Percentiles rank a stretch among this genome's conserved stretches.
These are phyloP conservation scores for Botrytis porri DNA, from an alignment of 2,329 filamentous ascomycete species.

Conservation along the genomic window DNA sequence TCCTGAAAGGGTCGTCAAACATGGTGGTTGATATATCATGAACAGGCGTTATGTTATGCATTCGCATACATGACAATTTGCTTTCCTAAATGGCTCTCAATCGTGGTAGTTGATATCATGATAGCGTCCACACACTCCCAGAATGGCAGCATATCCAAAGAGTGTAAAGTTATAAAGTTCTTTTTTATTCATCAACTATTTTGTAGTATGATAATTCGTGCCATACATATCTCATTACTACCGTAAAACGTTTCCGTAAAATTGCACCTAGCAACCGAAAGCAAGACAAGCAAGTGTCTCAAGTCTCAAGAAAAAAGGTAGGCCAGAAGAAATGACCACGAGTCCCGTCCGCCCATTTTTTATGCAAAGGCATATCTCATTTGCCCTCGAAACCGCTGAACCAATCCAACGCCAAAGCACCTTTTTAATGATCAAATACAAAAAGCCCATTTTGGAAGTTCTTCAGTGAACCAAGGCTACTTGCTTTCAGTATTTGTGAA, in stretches of 20 bases:
- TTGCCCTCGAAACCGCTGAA: conserved; percentile 19
- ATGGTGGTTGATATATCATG: not conserved
- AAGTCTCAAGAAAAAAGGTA: conserved; percentile 17
- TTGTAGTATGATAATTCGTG: conserved; percentile 5
- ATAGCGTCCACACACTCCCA: not conserved
- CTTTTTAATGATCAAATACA: conserved; percentile 21
- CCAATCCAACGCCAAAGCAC: conserved; percentile 23
- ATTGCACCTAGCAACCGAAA: conserved; percentile 11
- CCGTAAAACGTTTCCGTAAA: conserved; percentile 10
- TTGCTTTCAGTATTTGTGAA: conserved; percentile 17
- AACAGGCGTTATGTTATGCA: not conserved
- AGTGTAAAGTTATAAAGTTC: conserved; percentile 9
- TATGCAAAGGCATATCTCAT: conserved; percentile 21
- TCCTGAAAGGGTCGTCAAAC: not conserved
- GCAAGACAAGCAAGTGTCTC: not conserved
- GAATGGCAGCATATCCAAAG: not conserved
- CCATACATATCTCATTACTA: conserved; percentile 18
- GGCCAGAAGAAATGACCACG: conserved; percentile 17
- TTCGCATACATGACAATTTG: not conserved
- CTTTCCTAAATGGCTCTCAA: not conserved
- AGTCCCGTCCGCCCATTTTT: conserved; percentile 19
- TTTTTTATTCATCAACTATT: conserved; percentile 16
- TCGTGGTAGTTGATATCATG: not conserved
- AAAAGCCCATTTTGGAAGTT: conserved; percentile 12
- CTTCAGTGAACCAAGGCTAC: conserved; percentile 3